Conservation (phyloP, 23 red algal species). For the Chondrus crispus region DNA sequence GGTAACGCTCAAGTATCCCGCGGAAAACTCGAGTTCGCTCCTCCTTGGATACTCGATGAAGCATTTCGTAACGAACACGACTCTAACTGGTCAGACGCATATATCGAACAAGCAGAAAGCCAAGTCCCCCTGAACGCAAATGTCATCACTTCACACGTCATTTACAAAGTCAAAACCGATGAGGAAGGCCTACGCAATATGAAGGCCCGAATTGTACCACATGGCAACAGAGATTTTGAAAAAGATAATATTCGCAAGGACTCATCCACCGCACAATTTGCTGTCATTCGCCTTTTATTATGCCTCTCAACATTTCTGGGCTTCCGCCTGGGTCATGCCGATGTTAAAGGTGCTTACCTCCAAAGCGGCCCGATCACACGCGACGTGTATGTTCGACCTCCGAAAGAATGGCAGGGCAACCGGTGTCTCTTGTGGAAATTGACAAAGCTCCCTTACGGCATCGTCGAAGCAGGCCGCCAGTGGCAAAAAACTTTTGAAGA, state of each 20-base stretch:
- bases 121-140: background rate
- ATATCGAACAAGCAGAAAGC: background rate
- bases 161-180: constrained; percentile 43
- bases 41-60: constrained; percentile 26
- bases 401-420: background rate
- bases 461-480: constrained; percentile 15
- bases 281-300: background rate
- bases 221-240: background rate
- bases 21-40: background rate
- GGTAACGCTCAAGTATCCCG: constrained; percentile 5
- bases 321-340: background rate
- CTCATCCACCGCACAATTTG: background rate
- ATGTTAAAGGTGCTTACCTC: background rate
- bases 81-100: constrained; percentile 14
- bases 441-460: constrained; percentile 25
- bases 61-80: constrained; percentile 2
- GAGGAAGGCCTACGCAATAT: background rate
- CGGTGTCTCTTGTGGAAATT: constrained; percentile 13
- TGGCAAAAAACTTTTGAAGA: background rate
- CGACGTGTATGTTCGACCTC: background rate
- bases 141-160: constrained; percentile 25
- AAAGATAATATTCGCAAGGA: background rate
- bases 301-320: background rate
- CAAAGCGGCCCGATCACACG: background rate
- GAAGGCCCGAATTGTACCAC: background rate